Evolutionary conservation across 2,329 filamentous ascomycete species (phyloP).

Genomic region (Fusarium sp.): DNA sequence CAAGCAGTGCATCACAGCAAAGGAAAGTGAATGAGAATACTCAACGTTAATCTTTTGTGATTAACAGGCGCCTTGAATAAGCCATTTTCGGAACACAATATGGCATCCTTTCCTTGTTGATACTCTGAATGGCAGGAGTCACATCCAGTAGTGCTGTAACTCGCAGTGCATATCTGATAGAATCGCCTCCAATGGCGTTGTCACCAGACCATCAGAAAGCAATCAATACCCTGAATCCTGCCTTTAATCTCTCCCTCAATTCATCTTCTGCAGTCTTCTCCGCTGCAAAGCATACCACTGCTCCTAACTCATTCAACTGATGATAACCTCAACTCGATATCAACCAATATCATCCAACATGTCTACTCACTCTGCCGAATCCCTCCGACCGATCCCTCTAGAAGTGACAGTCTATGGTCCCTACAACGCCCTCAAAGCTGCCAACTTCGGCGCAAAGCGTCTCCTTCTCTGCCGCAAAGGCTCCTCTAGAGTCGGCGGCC

Average conservation of each 20-base stretch:
- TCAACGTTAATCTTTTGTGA: background rate
- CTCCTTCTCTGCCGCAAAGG: constrained; percentile 65
- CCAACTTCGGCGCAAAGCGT: constrained; percentile 58
- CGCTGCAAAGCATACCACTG: background rate
- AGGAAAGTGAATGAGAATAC: background rate
- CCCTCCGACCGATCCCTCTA: constrained; percentile 49
- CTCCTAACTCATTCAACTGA: background rate
- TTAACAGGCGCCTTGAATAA: background rate
- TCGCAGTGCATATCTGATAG: background rate
- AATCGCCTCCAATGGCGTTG: constrained; percentile 1
- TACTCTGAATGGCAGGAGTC: constrained; percentile 6
- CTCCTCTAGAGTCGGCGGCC: constrained; percentile 63
- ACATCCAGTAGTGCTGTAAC: constrained; percentile 9
- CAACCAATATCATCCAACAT: constrained; percentile 3
- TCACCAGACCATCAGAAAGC: background rate
- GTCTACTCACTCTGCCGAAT: background rate
- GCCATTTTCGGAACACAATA: background rate
- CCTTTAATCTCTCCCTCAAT: background rate
- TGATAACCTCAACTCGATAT: background rate
- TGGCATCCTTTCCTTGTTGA: background rate
- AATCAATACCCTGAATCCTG: background rate
- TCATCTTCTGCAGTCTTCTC: background rate
- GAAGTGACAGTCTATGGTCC: constrained; percentile 67
- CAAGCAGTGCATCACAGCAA: background rate
- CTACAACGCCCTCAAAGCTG: constrained; percentile 53